phyloP scores from a whole-genome alignment of 768 basidiomycete genomes.

The Auriculariales sp. region DNA sequence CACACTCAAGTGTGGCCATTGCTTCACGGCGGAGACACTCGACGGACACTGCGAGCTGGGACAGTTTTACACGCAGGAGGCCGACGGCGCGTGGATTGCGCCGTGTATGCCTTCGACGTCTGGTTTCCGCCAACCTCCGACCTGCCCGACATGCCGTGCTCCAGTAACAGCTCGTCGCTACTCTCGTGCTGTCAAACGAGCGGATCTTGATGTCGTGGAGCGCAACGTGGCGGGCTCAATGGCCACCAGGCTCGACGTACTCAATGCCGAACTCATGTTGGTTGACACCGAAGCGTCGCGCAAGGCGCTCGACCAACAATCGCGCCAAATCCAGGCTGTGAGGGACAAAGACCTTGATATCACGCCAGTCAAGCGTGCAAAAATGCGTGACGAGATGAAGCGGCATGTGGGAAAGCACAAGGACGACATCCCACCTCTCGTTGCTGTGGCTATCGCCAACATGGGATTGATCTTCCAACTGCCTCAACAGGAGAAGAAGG shows the following conservation, averaged over 20 bases:
- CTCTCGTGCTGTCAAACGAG: slow-evolving; percentile 44
- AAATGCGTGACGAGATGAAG: background rate
- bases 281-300: background rate
- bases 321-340: background rate
- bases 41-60: slow-evolving; percentile 42
- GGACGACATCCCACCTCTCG: background rate
- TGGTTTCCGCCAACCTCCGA: slow-evolving; percentile 29
- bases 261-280: background rate
- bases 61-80: slow-evolving; percentile 31
- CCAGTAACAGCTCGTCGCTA: slow-evolving; percentile 46
- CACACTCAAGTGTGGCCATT: slow-evolving; percentile 45
- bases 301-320: background rate
- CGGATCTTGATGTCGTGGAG: slow-evolving; percentile 50
- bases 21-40: slow-evolving; percentile 57
- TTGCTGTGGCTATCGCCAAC: background rate
- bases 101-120: slow-evolving; percentile 25
- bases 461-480: slow-evolving; percentile 9
- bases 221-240: slow-evolving; percentile 41
- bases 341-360: background rate
- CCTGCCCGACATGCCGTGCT: slow-evolving; percentile 48
- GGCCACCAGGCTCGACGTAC: slow-evolving; percentile 15
- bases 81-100: slow-evolving; percentile 27
- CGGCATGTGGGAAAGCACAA: background rate
- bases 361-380: background rate
- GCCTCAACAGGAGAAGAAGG: slow-evolving; percentile 15